These are phyloP conservation scores for Penicillium sp. DNA, from an alignment of 2,329 filamentous ascomycete genomes.

Conservation along the genomic window DNA sequence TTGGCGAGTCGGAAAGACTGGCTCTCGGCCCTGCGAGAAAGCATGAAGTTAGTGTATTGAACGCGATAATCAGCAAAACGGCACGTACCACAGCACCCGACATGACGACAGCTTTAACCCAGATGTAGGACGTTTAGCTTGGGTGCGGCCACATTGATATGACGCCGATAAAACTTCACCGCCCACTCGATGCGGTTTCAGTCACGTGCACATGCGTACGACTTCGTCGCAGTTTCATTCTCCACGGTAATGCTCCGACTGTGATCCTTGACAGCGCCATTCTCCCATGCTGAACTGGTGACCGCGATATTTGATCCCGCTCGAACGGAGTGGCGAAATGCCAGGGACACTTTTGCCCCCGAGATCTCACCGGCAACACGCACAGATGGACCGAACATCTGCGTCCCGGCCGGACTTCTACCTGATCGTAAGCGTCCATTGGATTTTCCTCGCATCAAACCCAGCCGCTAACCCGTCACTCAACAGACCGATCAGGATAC, in stretches of 20 bases:
- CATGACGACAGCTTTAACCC: slow-evolving; percentile 24
- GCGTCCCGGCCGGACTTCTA: slow-evolving; percentile 45
- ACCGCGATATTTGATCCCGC: slow-evolving; percentile 35
- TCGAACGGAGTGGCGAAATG: slow-evolving; percentile 46
- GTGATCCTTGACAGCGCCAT: slow-evolving; percentile 25
- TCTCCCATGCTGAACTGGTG: slow-evolving; percentile 27
- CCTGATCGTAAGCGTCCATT: slow-evolving; percentile 42
- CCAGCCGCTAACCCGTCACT: slow-evolving; percentile 34
- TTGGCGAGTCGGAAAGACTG: slow-evolving; percentile 97
- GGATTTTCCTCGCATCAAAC: slow-evolving; percentile 18
- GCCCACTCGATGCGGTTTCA: slow-evolving; percentile 16
- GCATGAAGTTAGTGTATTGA: slow-evolving; percentile 15
- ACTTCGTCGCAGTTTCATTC: slow-evolving; percentile 28
- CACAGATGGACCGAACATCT: slow-evolving; percentile 43
- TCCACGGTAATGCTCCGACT: slow-evolving; percentile 28
- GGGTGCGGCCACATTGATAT: slow-evolving; percentile 30
- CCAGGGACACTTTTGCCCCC: slow-evolving; percentile 50
- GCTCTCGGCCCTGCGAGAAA: slow-evolving; percentile 72
- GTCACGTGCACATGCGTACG: slow-evolving; percentile 29
- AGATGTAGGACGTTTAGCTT: slow-evolving; percentile 14
- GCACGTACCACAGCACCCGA: slow-evolving; percentile 35
- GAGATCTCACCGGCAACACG: slow-evolving; percentile 45
- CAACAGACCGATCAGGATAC: slow-evolving; percentile 78
- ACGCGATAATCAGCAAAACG: slow-evolving; percentile 2
- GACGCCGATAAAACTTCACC: slow-evolving; percentile 29